Evolutionary conservation across 768 basidiomycete species (phyloP), one percentile per base, ranked within the genome.

Genomic region (Dioszegia aurantiaca): DNA sequence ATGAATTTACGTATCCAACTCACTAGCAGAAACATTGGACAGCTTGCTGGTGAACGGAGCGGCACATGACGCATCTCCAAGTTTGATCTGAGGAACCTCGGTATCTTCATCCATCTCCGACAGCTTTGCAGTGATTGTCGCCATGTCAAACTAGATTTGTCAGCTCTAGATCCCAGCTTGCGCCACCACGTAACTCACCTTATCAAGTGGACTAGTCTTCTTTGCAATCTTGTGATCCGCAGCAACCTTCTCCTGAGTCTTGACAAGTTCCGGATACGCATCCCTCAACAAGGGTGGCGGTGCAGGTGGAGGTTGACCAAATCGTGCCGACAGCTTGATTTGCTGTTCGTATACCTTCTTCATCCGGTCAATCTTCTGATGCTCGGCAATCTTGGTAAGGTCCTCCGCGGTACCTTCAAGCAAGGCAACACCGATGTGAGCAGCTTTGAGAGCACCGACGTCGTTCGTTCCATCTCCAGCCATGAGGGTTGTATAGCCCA

Each of bases 401-500:
- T 97, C 94, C 66, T 93, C 93, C 0, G 84, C 83, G 0, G 92
- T 89, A 0, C 94, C 91, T 69, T 97, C 91, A 54, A 95, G 79
- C 2, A 92, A 80, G 1, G 94, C 94, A 27, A 98, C 89, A 49
- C 95, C 94, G 59, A 99, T 87, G 75, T 99, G 91, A 0, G 95
- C 95, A 74, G 95, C 92, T 77, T 98, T 99, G 52, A 99, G 83
- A 2, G 95, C 95, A 23, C 95, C 95, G 48, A 99, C 95, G 62
- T 98, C 95, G 73, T 99, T 98, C 3, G 95, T 99, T 28, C 95
- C 95, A 73, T 99, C 95, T 51, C 95, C 95, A 4, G 93, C 95
- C 95, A 98, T 98, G 51, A 99, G 82, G 0, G 95, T 99, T 16
- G 82, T 83, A 73, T 90, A 99, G 23, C 94, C 94, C 24, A 95